phyloP scores from a whole-genome alignment of 331 rosid genomes.

The Rhamnella rubrinervis region DNA sequence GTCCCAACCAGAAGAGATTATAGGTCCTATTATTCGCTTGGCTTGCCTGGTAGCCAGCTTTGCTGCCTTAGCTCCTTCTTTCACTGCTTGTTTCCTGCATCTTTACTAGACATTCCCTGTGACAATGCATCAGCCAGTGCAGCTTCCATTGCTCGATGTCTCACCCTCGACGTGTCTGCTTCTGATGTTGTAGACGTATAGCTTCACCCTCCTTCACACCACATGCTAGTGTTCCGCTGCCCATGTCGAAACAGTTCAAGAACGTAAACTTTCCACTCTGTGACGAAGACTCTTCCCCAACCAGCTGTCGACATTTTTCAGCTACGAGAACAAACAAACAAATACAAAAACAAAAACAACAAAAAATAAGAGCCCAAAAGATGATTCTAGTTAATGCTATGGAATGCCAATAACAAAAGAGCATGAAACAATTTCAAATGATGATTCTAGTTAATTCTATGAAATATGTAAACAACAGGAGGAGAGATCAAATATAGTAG shows the following conservation, averaged over 20 bases:
- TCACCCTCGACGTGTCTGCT: constrained; percentile 70
- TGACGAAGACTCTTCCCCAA: constrained; percentile 75
- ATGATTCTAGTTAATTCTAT: neutral
- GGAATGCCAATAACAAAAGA: neutral
- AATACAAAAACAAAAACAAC: neutral
- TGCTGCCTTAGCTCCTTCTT: constrained; percentile 71
- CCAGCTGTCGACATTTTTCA: constrained; percentile 84
- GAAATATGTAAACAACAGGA: neutral
- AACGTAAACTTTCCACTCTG: constrained; percentile 75
- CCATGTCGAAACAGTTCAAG: constrained; percentile 75
- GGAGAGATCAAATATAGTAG: neutral
- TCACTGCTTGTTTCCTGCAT: constrained; percentile 63
- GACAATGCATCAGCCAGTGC: constrained; percentile 58
- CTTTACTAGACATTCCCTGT: constrained; percentile 47
- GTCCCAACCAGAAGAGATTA: constrained; percentile 88
- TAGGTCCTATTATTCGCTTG: constrained; percentile 70
- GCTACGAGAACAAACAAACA: constrained; percentile 33
- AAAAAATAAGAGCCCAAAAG: neutral
- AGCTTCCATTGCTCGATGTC: constrained; percentile 39
- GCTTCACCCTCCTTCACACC: constrained; percentile 78
- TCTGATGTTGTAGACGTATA: constrained; percentile 66
- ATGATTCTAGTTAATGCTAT: neutral
- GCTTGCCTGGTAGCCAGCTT: constrained; percentile 63
- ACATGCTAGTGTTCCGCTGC: constrained; percentile 73
- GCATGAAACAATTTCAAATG: neutral